Base-by-base conservation (phyloP, 2,329 filamentous ascomycete species). In the Myriosclerotinia scirpicola region DNA sequence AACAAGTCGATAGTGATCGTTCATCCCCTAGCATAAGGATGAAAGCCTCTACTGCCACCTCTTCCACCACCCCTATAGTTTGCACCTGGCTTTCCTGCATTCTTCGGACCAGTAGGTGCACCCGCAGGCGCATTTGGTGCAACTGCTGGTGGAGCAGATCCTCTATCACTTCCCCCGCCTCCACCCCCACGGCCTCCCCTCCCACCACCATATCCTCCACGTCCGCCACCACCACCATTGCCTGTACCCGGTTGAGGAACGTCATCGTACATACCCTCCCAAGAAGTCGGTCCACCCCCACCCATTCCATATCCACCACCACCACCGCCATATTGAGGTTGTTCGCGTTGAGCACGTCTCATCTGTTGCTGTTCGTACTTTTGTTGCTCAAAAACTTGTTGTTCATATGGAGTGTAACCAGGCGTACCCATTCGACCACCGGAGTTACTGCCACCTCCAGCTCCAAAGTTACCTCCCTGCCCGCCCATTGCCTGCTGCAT, bases 231-330 rank as follows among this genome's bases (percentile, higher is more conserved):
- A 8, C 64, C 64, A 34, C 83, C 82, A 56, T 81, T 83, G 20
- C 80, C 67, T 30, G 67, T 68, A 52, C 69, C 69, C 6, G 92
- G 92, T 76, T 94, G 92, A 20, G 93, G 93, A 2, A 93, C 91
- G 77, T 97, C 94, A 76, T 98, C 94, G 78, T 97, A 98, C 93
- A 97, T 97, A 75, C 94, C 94, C 78, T 98, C 94, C 93, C 93
- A 97, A 52, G 90, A 93, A 34, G 91, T 92, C n/a, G 90, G 90
- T 22, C 64, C 56, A 20, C 87, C 87, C 54, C 86, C 87, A 66
- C 81, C 81, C 48, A 80, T 84, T 74, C 77, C 83, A 77, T 65
- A 78, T 75, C 74, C 79, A 78, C 73, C 71, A 38, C 74, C 73
- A 26, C 52, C 42, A 6, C 70, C 70, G 40, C 68, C 69, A 52